phyloP scores from a whole-genome alignment of 257 asterid species.

The Solanum pinnatisectum region DNA sequence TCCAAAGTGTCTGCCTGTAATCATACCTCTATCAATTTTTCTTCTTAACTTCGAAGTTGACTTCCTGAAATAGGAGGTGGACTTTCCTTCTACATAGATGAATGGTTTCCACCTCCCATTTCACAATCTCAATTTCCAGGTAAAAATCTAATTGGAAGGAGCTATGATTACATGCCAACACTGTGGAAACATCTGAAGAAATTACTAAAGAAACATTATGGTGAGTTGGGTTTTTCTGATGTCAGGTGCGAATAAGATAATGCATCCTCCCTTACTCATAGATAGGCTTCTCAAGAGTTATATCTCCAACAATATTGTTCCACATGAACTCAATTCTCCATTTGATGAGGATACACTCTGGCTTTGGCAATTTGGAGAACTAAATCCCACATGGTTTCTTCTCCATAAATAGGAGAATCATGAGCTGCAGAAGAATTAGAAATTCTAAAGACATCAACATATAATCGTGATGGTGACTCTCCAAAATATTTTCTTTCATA shows the following conservation, averaged over 20 bases:
- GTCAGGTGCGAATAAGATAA: neutral
- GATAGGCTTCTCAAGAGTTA: neutral
- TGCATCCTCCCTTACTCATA: neutral
- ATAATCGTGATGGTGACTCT: neutral
- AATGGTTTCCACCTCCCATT: too few relatives aligned
- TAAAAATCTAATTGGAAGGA: too few relatives aligned
- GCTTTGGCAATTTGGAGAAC: conserved; percentile 22
- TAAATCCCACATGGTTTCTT: conserved; percentile 43
- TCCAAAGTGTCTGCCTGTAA: neutral
- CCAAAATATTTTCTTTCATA: neutral
- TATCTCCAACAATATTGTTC: neutral
- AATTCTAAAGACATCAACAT: neutral
- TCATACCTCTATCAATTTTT: neutral
- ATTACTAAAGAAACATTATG: neutral
- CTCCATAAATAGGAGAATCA: neutral
- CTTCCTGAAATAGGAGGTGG: neutral
- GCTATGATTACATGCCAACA: too few relatives aligned
- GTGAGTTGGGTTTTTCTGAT: neutral
- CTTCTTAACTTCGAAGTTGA: neutral
- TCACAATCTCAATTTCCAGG: too few relatives aligned
- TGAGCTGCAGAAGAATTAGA: neutral
- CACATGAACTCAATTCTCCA: conserved; percentile 59
- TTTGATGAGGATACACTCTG: conserved; percentile 44
- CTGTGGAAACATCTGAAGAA: too few relatives aligned
- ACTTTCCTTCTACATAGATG: neutral